Evolutionary conservation across 140 eudicot genomes (phyloP).

Genomic region (Erigeron philadelphicus): DNA sequence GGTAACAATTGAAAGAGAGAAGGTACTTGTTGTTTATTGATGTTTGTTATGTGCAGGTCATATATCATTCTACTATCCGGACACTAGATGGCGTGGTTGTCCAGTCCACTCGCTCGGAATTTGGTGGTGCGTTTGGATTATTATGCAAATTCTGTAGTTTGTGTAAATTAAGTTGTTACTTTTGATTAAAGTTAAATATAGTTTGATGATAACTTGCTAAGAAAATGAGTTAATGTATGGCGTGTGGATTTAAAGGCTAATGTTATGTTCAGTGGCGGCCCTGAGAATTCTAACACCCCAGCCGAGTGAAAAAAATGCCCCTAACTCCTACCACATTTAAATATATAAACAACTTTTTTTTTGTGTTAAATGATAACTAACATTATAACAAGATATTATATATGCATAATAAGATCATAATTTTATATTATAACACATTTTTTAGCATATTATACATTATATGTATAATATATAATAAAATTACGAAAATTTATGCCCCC

Average conservation of each 20-base stretch:
- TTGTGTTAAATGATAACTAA: no score
- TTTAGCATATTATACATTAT: no score
- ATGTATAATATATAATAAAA: no score
- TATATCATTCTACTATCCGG: constrained; percentile 84
- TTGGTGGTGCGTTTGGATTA: constrained; percentile 54
- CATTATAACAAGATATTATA: no score
- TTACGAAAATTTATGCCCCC: no score
- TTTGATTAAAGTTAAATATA: constrained; percentile 9
- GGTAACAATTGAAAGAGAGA: constrained; percentile 17
- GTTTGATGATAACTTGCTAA: neutral
- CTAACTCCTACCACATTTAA: no score
- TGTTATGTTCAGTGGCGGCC: no score
- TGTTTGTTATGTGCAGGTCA: constrained; percentile 47
- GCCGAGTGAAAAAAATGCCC: no score
- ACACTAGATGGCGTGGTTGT: constrained; percentile 90
- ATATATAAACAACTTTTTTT: no score
- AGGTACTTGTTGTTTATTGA: constrained; percentile 5
- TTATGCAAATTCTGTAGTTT: neutral
- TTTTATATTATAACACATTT: no score
- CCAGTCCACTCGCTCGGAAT: constrained; percentile 68
- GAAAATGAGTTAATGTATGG: neutral
- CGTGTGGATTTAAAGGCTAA: neutral
- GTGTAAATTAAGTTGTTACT: constrained; percentile 12
- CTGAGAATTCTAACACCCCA: no score
- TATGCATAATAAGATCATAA: no score